Evolutionary conservation across 345 rosid species (phyloP).

Genomic region (Hypericum androsaemum): DNA sequence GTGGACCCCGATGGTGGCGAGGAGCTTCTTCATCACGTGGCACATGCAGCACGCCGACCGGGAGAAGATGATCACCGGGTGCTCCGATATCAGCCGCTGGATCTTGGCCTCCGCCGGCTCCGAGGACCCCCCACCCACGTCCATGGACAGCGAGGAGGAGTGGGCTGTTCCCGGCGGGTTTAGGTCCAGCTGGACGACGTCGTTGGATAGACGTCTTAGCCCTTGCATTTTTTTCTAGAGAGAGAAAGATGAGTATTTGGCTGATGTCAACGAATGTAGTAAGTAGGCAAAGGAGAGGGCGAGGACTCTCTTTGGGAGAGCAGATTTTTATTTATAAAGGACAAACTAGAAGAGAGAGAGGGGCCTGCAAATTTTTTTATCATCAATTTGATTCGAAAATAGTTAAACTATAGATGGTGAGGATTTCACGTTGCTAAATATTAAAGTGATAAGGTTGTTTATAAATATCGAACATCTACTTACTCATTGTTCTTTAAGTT

Average conservation of each 20-base stretch:
- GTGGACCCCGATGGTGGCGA: constrained; percentile 66
- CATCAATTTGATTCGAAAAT: no score
- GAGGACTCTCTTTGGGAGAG: no score
- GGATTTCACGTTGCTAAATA: no score
- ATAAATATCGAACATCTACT: no score
- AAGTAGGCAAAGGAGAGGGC: no score
- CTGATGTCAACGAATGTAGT: no score
- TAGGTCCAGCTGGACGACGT: constrained; percentile 41
- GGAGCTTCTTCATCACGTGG: constrained; percentile 81
- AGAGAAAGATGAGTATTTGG: background rate
- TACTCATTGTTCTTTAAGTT: no score
- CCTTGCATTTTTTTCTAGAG: constrained; percentile 59
- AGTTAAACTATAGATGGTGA: no score
- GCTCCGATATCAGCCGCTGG: constrained; percentile 80
- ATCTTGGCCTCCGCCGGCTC: constrained; percentile 64
- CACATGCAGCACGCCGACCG: constrained; percentile 92
- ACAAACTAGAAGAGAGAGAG: no score
- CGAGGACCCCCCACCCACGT: constrained; percentile 22
- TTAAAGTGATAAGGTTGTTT: no score
- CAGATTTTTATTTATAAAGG: no score
- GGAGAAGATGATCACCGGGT: constrained; percentile 87
- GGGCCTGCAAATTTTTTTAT: no score
- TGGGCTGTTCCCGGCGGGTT: constrained; percentile 26
- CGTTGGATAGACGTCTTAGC: constrained; percentile 40
- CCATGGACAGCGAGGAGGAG: constrained; percentile 54